These are phyloP conservation scores for Starmerella sirachaensis DNA, from an alignment of 805 yeast genomes.

Conservation along the genomic window DNA sequence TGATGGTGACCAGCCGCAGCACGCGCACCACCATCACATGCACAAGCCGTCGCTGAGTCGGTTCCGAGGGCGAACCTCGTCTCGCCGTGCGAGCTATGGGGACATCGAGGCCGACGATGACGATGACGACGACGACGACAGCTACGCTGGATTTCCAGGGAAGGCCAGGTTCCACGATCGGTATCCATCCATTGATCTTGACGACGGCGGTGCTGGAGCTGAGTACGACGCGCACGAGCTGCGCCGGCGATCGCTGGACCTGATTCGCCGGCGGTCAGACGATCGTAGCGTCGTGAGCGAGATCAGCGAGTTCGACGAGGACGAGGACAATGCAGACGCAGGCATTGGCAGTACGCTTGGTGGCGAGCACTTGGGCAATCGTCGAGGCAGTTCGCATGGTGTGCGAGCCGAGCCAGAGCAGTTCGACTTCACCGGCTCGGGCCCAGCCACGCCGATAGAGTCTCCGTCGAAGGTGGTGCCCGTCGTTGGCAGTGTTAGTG, in stretches of 20 bases:
- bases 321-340: too few relatives aligned
- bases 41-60: not conserved
- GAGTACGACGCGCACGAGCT: slow-evolving; percentile 1
- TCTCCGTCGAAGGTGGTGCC: slow-evolving; percentile 4
- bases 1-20: slow-evolving; percentile 19
- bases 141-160: not conserved
- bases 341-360: too few relatives aligned
- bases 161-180: not conserved
- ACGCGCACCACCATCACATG: slow-evolving; percentile 5
- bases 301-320: not conserved
- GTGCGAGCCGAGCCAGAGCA: too few relatives aligned
- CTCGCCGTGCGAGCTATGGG: too few relatives aligned
- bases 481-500: too few relatives aligned
- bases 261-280: too few relatives aligned
- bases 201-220: not conserved
- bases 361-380: too few relatives aligned
- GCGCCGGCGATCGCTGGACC: too few relatives aligned
- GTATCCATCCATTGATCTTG: not conserved
- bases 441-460: slow-evolving; percentile 4
- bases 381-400: too few relatives aligned
- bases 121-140: slow-evolving; percentile 3
- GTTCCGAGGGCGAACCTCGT: slow-evolving; percentile 2
- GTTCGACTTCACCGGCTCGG: slow-evolving; percentile 3
- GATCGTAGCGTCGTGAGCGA: too few relatives aligned
- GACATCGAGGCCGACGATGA: too few relatives aligned